Percentiles rank a stretch among this genome's conserved stretches.
Conservation (phyloP, 2,329 filamentous ascomycete genomes). For the Leptographium procerum region DNA sequence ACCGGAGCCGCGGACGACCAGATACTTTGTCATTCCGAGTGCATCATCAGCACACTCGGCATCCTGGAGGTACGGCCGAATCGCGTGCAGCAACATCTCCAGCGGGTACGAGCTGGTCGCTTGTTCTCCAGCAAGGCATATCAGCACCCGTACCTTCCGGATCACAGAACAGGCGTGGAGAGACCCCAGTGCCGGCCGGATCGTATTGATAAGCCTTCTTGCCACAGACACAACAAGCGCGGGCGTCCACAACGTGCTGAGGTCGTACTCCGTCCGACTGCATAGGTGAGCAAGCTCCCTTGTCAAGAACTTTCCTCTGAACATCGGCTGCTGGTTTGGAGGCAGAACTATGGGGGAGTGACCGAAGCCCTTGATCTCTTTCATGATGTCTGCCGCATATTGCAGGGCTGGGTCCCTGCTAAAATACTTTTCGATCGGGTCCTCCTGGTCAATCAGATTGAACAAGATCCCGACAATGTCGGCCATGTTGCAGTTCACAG, state of each 20-base stretch:
- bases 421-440: constrained; percentile 58
- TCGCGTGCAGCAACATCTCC: constrained; percentile 77
- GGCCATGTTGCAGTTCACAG: constrained; percentile 60
- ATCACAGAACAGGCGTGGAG: constrained; percentile 79
- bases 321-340: constrained; percentile 75
- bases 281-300: constrained; percentile 72
- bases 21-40: constrained; percentile 74
- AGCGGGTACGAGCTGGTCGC: constrained; percentile 72
- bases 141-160: constrained; percentile 70
- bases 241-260: constrained; percentile 61
- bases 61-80: constrained; percentile 69
- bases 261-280: constrained; percentile 54
- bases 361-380: constrained; percentile 57
- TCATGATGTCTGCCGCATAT: constrained; percentile 52
- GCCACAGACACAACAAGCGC: constrained; percentile 62
- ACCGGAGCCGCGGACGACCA: constrained; percentile 55
- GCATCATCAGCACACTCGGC: constrained; percentile 84
- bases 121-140: constrained; percentile 63
- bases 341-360: constrained; percentile 56
- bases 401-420: constrained; percentile 44
- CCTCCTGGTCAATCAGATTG: constrained; percentile 66
- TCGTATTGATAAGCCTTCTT: constrained; percentile 66
- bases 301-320: constrained; percentile 65
- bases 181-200: constrained; percentile 74
- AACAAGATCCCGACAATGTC: constrained; percentile 69